These are phyloP conservation scores for Kurtzmaniella quercitrusa DNA, from an alignment of 1,139 yeast species.

Conservation along the genomic window DNA sequence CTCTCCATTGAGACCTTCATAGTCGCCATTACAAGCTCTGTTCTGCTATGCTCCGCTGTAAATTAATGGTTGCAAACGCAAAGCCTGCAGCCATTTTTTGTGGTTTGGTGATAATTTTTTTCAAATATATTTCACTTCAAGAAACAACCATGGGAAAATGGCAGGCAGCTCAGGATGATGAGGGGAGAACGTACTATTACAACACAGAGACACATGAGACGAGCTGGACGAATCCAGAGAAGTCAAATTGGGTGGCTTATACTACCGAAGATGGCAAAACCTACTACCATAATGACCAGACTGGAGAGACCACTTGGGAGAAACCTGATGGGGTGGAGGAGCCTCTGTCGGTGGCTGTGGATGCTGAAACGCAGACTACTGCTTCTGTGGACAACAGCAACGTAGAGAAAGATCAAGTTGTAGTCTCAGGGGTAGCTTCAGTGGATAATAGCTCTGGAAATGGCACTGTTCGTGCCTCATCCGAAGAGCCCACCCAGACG, in stretches of 20 bases:
- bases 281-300: slow-evolving; percentile 66
- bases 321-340: slow-evolving; percentile 46
- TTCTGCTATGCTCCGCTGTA: background rate
- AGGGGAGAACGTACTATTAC: slow-evolving; percentile 71
- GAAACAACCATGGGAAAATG: slow-evolving; percentile 30
- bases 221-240: slow-evolving; percentile 73
- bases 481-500: background rate
- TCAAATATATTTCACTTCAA: no score
- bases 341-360: background rate
- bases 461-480: background rate
- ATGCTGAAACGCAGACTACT: background rate
- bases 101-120: background rate
- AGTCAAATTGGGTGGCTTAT: slow-evolving; percentile 59
- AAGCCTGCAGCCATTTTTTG: background rate
- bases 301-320: slow-evolving; percentile 79
- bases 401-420: no score
- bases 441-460: background rate
- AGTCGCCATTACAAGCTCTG: no score
- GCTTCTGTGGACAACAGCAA: background rate
- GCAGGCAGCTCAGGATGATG: slow-evolving; percentile 62
- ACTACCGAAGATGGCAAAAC: slow-evolving; percentile 64
- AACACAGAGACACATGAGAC: slow-evolving; percentile 64
- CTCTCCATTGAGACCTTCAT: background rate
- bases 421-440: no score
- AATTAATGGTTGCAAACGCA: background rate